Evolutionary conservation across 345 rosid species (phyloP).

Genomic region (Euclidium syriacum): DNA sequence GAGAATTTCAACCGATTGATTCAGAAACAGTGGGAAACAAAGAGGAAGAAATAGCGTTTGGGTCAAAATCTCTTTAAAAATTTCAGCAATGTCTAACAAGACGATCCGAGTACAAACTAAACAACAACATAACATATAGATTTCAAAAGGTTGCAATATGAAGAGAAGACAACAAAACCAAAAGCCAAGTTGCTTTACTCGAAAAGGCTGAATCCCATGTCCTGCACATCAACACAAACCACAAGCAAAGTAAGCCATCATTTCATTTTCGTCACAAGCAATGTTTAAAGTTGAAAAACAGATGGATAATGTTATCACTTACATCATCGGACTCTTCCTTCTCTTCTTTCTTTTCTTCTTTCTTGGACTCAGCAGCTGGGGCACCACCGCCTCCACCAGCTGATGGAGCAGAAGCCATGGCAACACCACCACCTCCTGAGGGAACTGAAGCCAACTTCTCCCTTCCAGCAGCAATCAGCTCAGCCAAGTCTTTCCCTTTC

Average conservation of each 20-base stretch:
- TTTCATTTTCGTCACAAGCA: not conserved
- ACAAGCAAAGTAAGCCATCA: not conserved
- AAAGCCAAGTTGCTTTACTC: slow-evolving; percentile 24
- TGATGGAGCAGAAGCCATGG: slow-evolving; percentile 31
- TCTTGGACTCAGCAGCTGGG: slow-evolving; percentile 62
- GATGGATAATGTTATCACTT: slow-evolving; percentile 24
- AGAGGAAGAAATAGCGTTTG: no score
- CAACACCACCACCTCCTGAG: slow-evolving; percentile 50
- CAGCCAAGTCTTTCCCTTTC: slow-evolving; percentile 65
- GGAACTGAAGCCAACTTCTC: slow-evolving; percentile 83
- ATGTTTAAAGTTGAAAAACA: not conserved
- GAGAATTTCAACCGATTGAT: no score
- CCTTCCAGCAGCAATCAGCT: slow-evolving; percentile 75
- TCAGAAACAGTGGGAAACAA: no score
- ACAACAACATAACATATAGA: slow-evolving; percentile 1
- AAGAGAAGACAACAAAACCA: slow-evolving; percentile 1
- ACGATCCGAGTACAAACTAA: not conserved
- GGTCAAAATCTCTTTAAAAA: slow-evolving; percentile 6
- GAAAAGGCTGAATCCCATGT: slow-evolving; percentile 59
- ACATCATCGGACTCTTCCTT: slow-evolving; percentile 85
- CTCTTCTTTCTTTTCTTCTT: slow-evolving; percentile 76
- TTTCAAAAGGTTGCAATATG: not conserved
- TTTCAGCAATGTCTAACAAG: not conserved
- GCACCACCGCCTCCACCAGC: slow-evolving; percentile 39
- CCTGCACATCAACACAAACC: slow-evolving; percentile 35